Evolutionary conservation across 2,329 filamentous ascomycete species (phyloP).

Genomic region (Cytospora piceae): DNA sequence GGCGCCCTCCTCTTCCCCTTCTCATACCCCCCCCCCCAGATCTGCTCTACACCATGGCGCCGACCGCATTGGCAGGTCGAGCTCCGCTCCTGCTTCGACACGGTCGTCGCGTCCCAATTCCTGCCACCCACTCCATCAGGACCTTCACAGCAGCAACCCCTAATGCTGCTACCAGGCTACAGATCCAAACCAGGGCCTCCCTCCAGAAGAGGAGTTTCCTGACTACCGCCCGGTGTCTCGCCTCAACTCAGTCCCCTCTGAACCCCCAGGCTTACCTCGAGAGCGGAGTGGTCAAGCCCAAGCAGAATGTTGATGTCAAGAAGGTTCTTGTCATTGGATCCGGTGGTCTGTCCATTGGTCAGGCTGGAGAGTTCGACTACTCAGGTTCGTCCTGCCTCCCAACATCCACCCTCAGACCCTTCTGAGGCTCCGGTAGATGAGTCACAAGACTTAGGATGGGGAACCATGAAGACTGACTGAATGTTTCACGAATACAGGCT

Average conservation of each 20-base stretch:
- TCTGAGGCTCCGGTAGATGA: slow-evolving; percentile 32
- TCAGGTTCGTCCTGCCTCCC: slow-evolving; percentile 70
- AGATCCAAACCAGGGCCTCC: slow-evolving; percentile 40
- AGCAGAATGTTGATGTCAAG: slow-evolving; percentile 84
- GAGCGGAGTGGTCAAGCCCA: slow-evolving; percentile 82
- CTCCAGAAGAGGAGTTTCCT: slow-evolving; percentile 54
- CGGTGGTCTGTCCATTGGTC: slow-evolving; percentile 93
- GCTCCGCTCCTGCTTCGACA: slow-evolving; percentile 62
- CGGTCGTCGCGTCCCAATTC: slow-evolving; percentile 54
- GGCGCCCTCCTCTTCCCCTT: slow-evolving; percentile 17
- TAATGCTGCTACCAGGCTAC: slow-evolving; percentile 40
- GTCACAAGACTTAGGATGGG: slow-evolving; percentile 33
- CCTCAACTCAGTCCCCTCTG: slow-evolving; percentile 67
- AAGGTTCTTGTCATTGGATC: slow-evolving; percentile 97
- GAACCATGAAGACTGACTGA: slow-evolving; percentile 30
- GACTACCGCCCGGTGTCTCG: slow-evolving; percentile 48
- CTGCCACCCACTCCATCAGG: slow-evolving; percentile 48
- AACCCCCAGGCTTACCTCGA: slow-evolving; percentile 86
- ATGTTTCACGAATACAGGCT: slow-evolving; percentile 59
- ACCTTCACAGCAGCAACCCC: slow-evolving; percentile 45
- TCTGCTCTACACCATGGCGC: slow-evolving; percentile 43
- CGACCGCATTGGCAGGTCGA: slow-evolving; percentile 56
- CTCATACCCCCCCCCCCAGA: slow-evolving; percentile 36
- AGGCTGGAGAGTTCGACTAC: slow-evolving; percentile 98
- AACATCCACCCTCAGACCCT: background rate